Conservation (phyloP, 148 eudicot species). For the Camellia sinensis region DNA sequence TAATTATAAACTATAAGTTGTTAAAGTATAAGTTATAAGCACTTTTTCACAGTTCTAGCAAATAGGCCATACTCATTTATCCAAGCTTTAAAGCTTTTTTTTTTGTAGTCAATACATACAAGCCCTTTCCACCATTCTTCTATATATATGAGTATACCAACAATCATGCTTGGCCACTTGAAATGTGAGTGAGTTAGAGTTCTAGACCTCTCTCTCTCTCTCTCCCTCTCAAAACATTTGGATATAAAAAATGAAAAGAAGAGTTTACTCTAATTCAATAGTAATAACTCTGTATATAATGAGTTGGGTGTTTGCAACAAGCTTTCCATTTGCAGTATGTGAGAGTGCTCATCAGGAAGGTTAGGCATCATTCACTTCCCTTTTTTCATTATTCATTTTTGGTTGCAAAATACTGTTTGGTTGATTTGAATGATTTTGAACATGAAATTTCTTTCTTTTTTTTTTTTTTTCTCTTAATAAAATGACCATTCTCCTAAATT, state of each 20-base stretch:
- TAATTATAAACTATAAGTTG: too few relatives aligned
- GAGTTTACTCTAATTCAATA: not conserved
- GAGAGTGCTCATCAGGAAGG: conserved; percentile 9
- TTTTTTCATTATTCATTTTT: not conserved
- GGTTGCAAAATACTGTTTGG: not conserved
- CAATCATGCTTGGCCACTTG: not conserved
- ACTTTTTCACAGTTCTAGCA: too few relatives aligned
- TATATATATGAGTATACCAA: not conserved
- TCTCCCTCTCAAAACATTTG: conserved; percentile 10
- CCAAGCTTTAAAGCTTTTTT: not conserved
- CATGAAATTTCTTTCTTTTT: too few relatives aligned
- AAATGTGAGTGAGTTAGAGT: not conserved
- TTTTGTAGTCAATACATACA: not conserved
- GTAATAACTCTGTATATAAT: conserved; percentile 9
- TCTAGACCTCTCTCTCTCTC: not conserved
- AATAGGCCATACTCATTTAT: not conserved
- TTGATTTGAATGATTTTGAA: too few relatives aligned
- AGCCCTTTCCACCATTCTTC: not conserved
- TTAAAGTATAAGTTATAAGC: too few relatives aligned
- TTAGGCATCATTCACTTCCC: not conserved
- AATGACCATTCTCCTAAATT: too few relatives aligned
- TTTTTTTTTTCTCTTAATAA: too few relatives aligned
- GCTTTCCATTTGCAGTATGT: conserved; percentile 1
- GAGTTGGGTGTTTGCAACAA: conserved; percentile 19
- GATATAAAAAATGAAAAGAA: conserved; percentile 16